Conservation (phyloP, 495 filamentous ascomycete genomes). For the Xylaria palmicola region DNA sequence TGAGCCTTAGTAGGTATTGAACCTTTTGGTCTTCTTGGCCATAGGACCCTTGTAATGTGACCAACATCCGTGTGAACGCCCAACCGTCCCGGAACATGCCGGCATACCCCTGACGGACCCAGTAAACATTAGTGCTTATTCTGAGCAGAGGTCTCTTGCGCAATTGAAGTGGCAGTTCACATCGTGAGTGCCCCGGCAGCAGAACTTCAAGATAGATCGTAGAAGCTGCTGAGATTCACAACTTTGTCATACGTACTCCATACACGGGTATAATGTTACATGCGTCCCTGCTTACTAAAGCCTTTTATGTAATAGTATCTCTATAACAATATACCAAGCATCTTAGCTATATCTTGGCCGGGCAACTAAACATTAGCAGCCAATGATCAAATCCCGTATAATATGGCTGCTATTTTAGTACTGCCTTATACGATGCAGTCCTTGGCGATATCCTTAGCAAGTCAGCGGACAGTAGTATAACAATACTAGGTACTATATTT, state of each 20-base stretch:
- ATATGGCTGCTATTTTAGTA: background rate
- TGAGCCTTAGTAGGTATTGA: too few relatives aligned
- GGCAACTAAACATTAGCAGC: background rate
- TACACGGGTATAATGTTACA: background rate
- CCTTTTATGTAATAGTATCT: background rate
- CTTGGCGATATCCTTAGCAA: background rate
- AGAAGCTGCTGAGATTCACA: background rate
- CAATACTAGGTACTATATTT: background rate
- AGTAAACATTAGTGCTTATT: too few relatives aligned
- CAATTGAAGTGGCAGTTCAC: too few relatives aligned
- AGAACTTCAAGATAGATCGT: background rate
- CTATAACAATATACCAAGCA: background rate
- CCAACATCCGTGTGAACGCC: too few relatives aligned
- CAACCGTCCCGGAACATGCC: too few relatives aligned
- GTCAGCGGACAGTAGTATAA: background rate
- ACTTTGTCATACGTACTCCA: too few relatives aligned
- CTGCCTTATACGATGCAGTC: background rate
- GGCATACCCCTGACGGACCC: too few relatives aligned
- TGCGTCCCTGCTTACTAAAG: background rate
- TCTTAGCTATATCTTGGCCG: background rate
- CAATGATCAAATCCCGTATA: background rate
- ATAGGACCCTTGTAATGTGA: too few relatives aligned
- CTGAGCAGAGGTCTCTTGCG: too few relatives aligned
- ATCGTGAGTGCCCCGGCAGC: too few relatives aligned
- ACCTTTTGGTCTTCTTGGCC: too few relatives aligned